Evolutionary conservation across 176 grass and related monocot species (phyloP), one percentile per base, ranked within the genome.

Genomic region (Rhynchospora pubera): DNA sequence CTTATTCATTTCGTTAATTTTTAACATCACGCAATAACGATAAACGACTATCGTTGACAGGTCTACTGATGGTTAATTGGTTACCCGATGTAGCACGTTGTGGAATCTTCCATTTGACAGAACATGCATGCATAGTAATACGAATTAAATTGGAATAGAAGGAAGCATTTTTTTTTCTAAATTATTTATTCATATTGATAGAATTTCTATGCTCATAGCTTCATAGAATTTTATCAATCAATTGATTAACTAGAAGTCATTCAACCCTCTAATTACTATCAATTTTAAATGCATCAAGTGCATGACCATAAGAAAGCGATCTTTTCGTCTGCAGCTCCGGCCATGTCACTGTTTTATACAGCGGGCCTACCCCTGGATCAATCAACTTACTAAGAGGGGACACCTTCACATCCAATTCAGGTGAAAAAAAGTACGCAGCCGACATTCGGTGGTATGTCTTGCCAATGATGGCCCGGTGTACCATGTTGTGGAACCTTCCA

Each of bases 401-500:
- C 22, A 94, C 83, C 14, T 15, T 60, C 63, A 91, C 80, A 65
- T 73, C 47, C 0, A 10, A 18, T 1, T 79, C 80, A 7, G 93
- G 85, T 3, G 81, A 86, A 32, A 86, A 89, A 43, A 92, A 88
- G 81, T 77, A 87, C 13, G 68, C 87, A 59, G 77, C 57, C 0
- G 93, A 91, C 59, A 94, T 39, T 15, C 93, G 83, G 0, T 80
- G 11, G 28, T 13, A 47, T 0, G 79, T 79, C 18, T 75, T 26
- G 90, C 85, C 88, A 21, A 96, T 90, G 18, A 87, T 60, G 58
- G 82, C 90, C 8, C 90, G 90, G 85, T 92, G 93, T 26, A 68
- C 15, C 53, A 86, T 84, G 66, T n/a, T 92, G 7, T 48, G 84
- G 79, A 85, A 92, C 23, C 73, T 84, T 3, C 86, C 90, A 12